A percentile compares a stretch with the other conserved stretches of the same genome.
These are phyloP conservation scores for Gelatoporia subvermispora DNA, from an alignment of 768 basidiomycete species.

Conservation along the genomic window DNA sequence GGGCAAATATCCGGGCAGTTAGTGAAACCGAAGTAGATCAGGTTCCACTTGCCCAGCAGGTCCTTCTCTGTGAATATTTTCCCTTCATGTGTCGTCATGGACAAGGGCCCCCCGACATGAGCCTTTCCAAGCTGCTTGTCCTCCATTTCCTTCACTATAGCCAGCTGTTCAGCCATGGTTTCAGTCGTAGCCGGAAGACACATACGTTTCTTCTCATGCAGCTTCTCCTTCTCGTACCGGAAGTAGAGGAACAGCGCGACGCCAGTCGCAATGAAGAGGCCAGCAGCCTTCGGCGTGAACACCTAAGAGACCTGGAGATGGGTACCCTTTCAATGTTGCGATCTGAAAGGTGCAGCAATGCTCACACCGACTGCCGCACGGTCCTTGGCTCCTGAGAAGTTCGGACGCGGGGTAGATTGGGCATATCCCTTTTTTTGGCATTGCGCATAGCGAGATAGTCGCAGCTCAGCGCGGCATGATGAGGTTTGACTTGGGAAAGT, in stretches of 20 bases:
- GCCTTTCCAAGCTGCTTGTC: constrained; percentile 78
- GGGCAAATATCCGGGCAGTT: constrained; percentile 99
- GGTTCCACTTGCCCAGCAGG: constrained; percentile 85
- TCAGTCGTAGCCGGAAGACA: constrained; percentile 2
- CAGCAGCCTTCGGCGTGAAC: constrained; percentile 86
- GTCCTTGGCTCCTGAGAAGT: constrained; percentile 17
- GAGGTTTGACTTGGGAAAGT: too few species aligned
- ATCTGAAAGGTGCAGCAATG: not conserved
- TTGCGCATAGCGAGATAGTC: too few species aligned
- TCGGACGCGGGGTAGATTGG: constrained; percentile 7
- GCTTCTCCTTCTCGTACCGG: constrained; percentile 73
- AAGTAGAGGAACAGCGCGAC: constrained; percentile 86
- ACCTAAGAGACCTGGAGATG: constrained; percentile 45
- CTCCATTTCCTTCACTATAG: constrained; percentile 67
- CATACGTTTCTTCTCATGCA: constrained; percentile 74
- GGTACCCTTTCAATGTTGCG: not conserved
- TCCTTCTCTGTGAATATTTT: constrained; percentile 75
- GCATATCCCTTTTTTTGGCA: constrained; percentile 6
- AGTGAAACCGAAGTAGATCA: constrained; percentile 97
- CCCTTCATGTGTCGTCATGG: constrained; percentile 60
- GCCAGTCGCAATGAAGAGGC: constrained; percentile 79
- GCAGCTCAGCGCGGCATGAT: too few species aligned
- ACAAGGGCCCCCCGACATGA: constrained; percentile 88
- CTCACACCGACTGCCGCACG: constrained; percentile 17
- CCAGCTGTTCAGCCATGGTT: not conserved